Base-by-base conservation (phyloP, 305 asterid genomes). In the Solanum hybrid region DNA sequence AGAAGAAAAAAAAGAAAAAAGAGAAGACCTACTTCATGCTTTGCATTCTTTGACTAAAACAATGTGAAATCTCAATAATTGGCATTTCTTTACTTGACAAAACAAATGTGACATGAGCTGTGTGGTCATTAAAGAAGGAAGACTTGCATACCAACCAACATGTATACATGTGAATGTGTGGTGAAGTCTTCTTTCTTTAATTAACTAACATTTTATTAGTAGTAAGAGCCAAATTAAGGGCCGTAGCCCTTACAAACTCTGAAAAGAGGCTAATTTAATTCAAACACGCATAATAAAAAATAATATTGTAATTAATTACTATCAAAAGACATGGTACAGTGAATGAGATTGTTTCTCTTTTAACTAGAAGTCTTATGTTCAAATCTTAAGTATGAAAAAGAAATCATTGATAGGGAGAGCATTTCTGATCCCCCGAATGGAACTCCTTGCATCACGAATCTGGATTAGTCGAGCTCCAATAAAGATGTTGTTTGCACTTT, bases 141-240 rank as follows among this genome's bases (percentile, higher is more conserved):
- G 74, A 84, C 20, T 84, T 46, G 42, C 28, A 83, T 46, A 51
- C 88, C 88, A 51, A 51, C 88, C 88, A 51, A 84, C 22, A 29
- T 84, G 20, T 31, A 84, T 36, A 51, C 69, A 57, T 84, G 75
- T 51, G 87, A 51, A 18, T 84, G 28, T 51, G 18, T 84, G 39
- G 18, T 57, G 8, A 29, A 29, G 75, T 29, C 74, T 18, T 84
- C 75, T 51, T 84, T 46, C 26, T 84, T 71, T 31, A 83, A 83
- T 71, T 29, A 84, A 84, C 40, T 84, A 84, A 84, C 57, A 9
- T 46, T 28, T 46, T 46, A 84, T 51, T 84, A 84, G 31, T 31
- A 29, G 26, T 51, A 84, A 20, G 22, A 51, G 75, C 75, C 75
- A 84, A 79, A 36, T 22, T 11, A 79, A 51, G 42, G 88, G 22